Conservation (phyloP, 441 rosid species). For the Theobroma grandiflorum region DNA sequence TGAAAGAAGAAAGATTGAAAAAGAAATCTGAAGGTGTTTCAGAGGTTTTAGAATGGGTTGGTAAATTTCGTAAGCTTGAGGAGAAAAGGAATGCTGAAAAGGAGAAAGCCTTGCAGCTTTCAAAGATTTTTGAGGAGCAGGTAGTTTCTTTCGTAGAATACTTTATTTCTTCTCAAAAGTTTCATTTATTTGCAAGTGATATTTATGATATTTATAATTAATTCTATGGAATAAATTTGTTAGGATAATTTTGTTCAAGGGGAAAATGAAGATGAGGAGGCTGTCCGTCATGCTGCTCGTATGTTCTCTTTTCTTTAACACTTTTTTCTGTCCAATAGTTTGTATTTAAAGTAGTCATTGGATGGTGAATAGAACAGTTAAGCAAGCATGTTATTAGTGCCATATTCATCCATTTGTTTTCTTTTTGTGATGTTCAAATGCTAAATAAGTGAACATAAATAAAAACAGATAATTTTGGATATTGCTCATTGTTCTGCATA, state of each 20-base stretch:
- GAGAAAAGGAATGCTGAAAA: slow-evolving; percentile 74
- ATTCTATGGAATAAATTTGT: slow-evolving; percentile 27
- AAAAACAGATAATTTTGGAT: background rate
- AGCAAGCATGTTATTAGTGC: background rate
- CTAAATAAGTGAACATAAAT: background rate
- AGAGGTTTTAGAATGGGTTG: slow-evolving; percentile 83
- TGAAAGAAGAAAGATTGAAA: slow-evolving; percentile 83
- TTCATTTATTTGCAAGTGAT: slow-evolving; percentile 9
- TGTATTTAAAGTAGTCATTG: background rate
- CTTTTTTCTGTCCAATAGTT: background rate
- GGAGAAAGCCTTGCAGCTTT: slow-evolving; percentile 82
- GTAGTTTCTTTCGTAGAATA: slow-evolving; percentile 40
- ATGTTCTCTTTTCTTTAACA: slow-evolving; percentile 39
- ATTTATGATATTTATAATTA: slow-evolving; percentile 19
- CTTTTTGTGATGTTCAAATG: background rate
- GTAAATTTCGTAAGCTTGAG: slow-evolving; percentile 77
- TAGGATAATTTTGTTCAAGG: slow-evolving; percentile 84
- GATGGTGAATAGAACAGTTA: background rate
- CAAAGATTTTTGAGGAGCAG: slow-evolving; percentile 92
- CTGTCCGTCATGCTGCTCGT: slow-evolving; percentile 49
- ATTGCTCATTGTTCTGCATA: slow-evolving; percentile 7
- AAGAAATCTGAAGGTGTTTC: slow-evolving; percentile 69
- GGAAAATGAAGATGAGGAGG: slow-evolving; percentile 78
- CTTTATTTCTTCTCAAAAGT: slow-evolving; percentile 20
- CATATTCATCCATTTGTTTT: background rate